A percentile compares a stretch with the other conserved stretches of the same genome.
Evolutionary conservation across 2,329 filamentous ascomycete species (phyloP).

Genomic region (Alternaria sp.): DNA sequence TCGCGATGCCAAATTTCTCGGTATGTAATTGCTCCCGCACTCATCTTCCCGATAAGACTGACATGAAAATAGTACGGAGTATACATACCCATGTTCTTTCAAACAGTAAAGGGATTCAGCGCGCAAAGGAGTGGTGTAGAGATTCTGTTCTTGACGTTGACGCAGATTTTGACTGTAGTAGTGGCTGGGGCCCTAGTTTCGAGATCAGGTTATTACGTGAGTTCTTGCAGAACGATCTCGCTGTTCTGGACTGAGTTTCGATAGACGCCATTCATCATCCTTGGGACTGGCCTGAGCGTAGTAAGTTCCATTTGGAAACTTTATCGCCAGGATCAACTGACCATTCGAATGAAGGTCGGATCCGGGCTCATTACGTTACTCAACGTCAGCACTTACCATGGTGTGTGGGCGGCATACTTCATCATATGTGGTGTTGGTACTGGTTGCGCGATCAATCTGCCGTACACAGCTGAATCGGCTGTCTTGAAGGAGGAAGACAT

Average conservation of each 20-base stretch:
- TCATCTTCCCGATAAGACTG: background rate
- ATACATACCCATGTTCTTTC: background rate
- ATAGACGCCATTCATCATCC: background rate
- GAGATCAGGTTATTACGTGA: background rate
- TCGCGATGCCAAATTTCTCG: background rate
- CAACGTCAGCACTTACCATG: background rate
- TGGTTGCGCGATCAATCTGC: conserved; percentile 11
- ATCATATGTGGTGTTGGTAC: conserved; percentile 9
- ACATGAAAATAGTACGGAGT: background rate
- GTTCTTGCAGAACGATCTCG: no score
- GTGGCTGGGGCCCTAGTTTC: background rate
- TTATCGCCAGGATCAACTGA: background rate
- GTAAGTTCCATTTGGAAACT: background rate
- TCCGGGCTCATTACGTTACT: conserved; percentile 9
- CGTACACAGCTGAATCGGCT: conserved; percentile 4
- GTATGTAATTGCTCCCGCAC: background rate
- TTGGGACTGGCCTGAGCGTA: background rate
- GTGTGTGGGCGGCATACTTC: conserved; percentile 7
- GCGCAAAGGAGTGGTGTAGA: background rate
- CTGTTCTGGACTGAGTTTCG: background rate
- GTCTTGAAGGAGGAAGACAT: conserved; percentile 3
- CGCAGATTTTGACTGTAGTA: background rate
- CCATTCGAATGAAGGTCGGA: background rate
- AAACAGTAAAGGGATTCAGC: background rate
- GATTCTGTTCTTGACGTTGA: background rate